Evolutionary conservation across 306 rosid species (phyloP).

Genomic region (Cucumis sativus): DNA sequence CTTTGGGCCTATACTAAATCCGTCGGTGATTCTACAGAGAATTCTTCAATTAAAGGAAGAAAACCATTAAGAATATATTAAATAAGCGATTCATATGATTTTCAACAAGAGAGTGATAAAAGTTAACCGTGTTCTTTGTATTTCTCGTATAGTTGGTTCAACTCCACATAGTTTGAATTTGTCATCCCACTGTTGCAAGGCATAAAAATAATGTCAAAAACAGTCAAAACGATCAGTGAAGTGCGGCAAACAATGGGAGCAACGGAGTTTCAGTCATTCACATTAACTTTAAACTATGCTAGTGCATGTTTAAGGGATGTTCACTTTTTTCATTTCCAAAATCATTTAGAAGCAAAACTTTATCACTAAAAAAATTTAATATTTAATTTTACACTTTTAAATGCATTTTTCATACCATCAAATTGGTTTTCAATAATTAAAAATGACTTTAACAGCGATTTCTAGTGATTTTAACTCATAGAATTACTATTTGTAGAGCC

Average conservation of each 20-base stretch:
- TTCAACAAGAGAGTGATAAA: not conserved
- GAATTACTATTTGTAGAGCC: not conserved
- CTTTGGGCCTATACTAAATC: too few relatives aligned
- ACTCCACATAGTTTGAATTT: conserved; percentile 64
- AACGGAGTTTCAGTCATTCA: not conserved
- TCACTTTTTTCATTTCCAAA: too few relatives aligned
- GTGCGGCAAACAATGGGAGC: not conserved
- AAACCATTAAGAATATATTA: not conserved
- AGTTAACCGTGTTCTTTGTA: conserved; percentile 57
- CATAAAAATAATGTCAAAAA: not conserved
- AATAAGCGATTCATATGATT: not conserved
- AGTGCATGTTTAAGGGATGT: too few relatives aligned
- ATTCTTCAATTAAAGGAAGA: not conserved
- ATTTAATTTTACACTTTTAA: too few relatives aligned
- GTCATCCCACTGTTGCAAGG: conserved; percentile 60
- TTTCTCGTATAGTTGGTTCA: conserved; percentile 61
- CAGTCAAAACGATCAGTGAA: not conserved
- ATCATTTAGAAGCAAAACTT: too few relatives aligned
- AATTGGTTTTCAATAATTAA: too few relatives aligned
- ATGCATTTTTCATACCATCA: too few relatives aligned
- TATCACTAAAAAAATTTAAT: too few relatives aligned
- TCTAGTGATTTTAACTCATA: too few relatives aligned
- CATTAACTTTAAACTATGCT: not conserved
- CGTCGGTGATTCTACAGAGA: not conserved
- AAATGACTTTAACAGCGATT: too few relatives aligned